Evolutionary conservation across 257 asterid genomes (phyloP).

Genomic region (Solanum megistacrolobum): DNA sequence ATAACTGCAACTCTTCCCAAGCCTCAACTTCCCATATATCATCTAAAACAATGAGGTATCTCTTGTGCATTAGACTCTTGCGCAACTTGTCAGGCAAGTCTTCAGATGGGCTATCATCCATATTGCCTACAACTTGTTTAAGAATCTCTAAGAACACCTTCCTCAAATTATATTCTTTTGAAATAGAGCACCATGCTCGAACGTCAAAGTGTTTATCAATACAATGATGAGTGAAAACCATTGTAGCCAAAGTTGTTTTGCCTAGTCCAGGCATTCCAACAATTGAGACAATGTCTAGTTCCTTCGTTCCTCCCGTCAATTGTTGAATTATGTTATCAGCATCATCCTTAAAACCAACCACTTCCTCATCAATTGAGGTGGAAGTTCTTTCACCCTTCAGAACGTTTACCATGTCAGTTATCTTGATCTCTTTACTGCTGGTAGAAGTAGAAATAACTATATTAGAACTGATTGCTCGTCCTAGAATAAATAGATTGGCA

Average conservation of each 20-base stretch:
- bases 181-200: background rate
- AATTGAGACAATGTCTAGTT: background rate
- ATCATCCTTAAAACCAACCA: background rate
- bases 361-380: background rate
- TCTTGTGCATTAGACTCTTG: background rate
- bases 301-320: background rate
- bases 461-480: background rate
- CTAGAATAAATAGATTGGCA: background rate
- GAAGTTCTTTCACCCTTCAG: background rate
- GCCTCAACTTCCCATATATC: background rate
- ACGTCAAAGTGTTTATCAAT: background rate
- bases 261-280: background rate
- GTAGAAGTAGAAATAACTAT: background rate
- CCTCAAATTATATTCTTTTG: background rate
- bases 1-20: background rate
- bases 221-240: background rate
- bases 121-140: background rate
- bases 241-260: background rate
- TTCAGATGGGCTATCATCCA: background rate
- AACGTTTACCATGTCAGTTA: background rate
- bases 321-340: background rate
- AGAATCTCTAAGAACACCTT: background rate
- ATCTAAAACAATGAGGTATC: background rate
- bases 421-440: background rate
- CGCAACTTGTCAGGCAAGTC: background rate